These are phyloP conservation scores for Aegilops longissima DNA, from an alignment of 176 grass and related monocot genomes.

Conservation along the genomic window DNA sequence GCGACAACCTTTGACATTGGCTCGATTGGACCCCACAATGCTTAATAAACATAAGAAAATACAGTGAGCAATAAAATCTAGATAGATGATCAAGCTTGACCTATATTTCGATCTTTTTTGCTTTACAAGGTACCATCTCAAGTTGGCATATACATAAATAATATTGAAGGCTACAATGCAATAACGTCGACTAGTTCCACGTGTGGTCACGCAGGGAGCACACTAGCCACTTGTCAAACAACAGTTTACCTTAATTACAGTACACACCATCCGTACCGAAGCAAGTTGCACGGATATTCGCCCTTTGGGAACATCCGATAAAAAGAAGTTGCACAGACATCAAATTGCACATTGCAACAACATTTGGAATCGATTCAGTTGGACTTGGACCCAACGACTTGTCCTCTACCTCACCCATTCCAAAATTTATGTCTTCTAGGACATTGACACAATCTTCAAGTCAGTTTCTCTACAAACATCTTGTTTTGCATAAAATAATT, in stretches of 20 bases:
- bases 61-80: too few relatives aligned
- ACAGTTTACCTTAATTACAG: background rate
- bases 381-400: background rate
- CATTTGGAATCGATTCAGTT: background rate
- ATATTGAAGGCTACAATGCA: background rate
- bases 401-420: too few relatives aligned
- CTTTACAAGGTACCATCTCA: constrained; percentile 30
- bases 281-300: background rate
- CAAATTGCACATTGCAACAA: background rate
- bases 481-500: too few relatives aligned
- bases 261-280: background rate
- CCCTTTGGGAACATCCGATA: background rate
- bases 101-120: background rate
- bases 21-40: background rate
- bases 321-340: background rate
- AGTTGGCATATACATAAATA: background rate
- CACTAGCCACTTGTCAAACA: background rate
- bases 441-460: too few relatives aligned
- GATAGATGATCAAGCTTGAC: too few relatives aligned
- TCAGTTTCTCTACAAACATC: too few relatives aligned
- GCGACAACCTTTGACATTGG: background rate
- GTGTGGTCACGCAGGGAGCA: background rate
- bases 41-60: too few relatives aligned
- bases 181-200: background rate
- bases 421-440: too few relatives aligned